Evolutionary conservation across 495 filamentous ascomycete species (phyloP).

Genomic region (Rusavskia elegans): DNA sequence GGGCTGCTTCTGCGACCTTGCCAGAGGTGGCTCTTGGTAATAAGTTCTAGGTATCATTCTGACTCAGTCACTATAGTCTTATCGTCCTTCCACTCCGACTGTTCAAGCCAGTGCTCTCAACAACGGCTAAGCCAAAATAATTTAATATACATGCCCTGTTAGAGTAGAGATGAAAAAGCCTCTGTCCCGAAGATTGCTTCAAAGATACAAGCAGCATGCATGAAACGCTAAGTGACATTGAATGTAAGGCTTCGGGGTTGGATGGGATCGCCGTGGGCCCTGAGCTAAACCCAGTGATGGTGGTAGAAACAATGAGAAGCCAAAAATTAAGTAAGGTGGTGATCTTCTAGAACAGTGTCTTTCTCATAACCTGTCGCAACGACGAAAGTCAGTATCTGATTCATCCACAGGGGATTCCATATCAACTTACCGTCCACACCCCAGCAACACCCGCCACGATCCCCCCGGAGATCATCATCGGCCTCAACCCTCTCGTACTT

Average conservation of each 20-base stretch:
- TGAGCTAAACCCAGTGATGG: not conserved
- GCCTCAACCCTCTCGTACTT: constrained; percentile 74
- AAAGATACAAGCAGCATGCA: not conserved
- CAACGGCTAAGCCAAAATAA: not conserved
- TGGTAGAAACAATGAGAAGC: not conserved
- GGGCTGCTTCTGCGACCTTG: too few relatives aligned
- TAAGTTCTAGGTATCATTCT: too few relatives aligned
- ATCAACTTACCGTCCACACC: constrained; percentile 63
- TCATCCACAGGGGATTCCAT: not conserved
- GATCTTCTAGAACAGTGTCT: not conserved
- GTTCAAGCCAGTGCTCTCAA: too few relatives aligned
- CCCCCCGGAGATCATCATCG: constrained; percentile 83
- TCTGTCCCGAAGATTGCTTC: not conserved
- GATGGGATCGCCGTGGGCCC: not conserved
- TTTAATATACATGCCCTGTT: not conserved
- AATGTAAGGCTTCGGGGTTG: not conserved
- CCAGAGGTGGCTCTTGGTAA: too few relatives aligned
- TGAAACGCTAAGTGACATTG: not conserved
- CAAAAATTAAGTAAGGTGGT: not conserved
- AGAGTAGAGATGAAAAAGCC: not conserved
- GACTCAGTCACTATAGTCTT: too few relatives aligned
- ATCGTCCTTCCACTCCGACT: too few relatives aligned
- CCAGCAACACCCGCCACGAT: constrained; percentile 76
- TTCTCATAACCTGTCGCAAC: not conserved
- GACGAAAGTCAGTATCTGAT: not conserved